A percentile compares a stretch with the other conserved stretches of the same genome.
These are phyloP conservation scores for Cytospora piceae DNA, from an alignment of 2,329 filamentous ascomycete species.

Conservation along the genomic window DNA sequence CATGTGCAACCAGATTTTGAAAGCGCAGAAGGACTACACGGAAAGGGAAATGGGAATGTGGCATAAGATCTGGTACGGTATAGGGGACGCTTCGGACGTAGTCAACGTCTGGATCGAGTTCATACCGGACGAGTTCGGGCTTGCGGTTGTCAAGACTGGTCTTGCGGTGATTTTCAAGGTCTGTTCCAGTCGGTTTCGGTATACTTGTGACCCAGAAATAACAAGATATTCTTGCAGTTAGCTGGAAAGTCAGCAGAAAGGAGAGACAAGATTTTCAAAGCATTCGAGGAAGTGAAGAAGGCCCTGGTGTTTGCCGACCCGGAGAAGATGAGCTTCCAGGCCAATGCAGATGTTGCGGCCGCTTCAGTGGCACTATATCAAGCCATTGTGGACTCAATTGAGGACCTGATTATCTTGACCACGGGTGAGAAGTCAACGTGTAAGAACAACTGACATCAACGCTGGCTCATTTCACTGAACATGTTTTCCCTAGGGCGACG, in stretches of 20 bases:
- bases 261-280: not conserved
- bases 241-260: constrained; percentile 12
- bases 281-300: constrained; percentile 13
- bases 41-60: not conserved
- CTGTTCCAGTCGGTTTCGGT: not conserved
- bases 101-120: constrained; percentile 12
- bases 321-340: constrained; percentile 4
- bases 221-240: not conserved
- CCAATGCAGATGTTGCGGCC: not conserved
- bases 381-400: constrained; percentile 12
- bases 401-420: constrained; percentile 8
- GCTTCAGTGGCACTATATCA: constrained; percentile 8
- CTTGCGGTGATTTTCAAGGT: constrained; percentile 21
- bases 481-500: constrained; percentile 4
- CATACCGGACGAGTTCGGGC: constrained; percentile 20
- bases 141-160: constrained; percentile 18
- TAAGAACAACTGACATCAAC: not conserved
- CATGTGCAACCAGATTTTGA: constrained; percentile 4
- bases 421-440: constrained; percentile 1
- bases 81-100: constrained; percentile 6
- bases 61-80: constrained; percentile 13
- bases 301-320: constrained; percentile 14
- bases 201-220: not conserved
- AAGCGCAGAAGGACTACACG: constrained; percentile 10
- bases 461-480: not conserved